phyloP scores from a whole-genome alignment of 1,284 basidiomycete genomes.

The Vanrija sp. region DNA sequence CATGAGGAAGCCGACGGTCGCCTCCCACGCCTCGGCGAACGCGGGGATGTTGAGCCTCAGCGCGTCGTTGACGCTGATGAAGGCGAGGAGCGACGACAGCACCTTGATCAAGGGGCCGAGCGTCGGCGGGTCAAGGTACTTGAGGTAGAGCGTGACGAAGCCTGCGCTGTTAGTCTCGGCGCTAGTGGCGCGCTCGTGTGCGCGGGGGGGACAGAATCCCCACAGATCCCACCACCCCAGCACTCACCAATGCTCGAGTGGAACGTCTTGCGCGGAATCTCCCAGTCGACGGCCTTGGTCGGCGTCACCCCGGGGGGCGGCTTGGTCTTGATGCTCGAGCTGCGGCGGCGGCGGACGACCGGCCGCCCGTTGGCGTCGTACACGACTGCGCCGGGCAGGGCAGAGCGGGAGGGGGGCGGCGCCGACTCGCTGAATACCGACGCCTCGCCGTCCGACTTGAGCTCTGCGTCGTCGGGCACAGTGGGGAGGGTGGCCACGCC shows the following conservation, averaged over 20 bases:
- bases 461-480: slow-evolving; percentile 29
- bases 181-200: too few species aligned
- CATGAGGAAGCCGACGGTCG: slow-evolving; percentile 81
- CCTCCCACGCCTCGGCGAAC: slow-evolving; percentile 75
- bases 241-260: slow-evolving; percentile 83
- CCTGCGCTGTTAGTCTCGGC: slow-evolving; percentile 53
- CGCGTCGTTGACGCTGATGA: slow-evolving; percentile 72
- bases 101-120: slow-evolving; percentile 58
- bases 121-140: slow-evolving; percentile 45
- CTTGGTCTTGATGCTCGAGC: slow-evolving; percentile 37
- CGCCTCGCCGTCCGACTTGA: slow-evolving; percentile 12
- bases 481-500: slow-evolving; percentile 27
- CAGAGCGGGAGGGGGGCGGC: slow-evolving; percentile 20
- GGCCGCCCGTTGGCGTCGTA: slow-evolving; percentile 12
- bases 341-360: slow-evolving; percentile 29
- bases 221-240: neutral
- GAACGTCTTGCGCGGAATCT: slow-evolving; percentile 85
- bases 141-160: slow-evolving; percentile 75
- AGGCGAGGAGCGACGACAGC: slow-evolving; percentile 63
- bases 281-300: slow-evolving; percentile 52
- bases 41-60: slow-evolving; percentile 66
- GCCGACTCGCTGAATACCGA: slow-evolving; percentile 3
- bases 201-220: neutral
- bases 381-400: slow-evolving; percentile 1
- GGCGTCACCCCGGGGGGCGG: slow-evolving; percentile 43